phyloP scores from a whole-genome alignment of 225 moss, liverwort and hornwort species.

The Ulota crispa region DNA sequence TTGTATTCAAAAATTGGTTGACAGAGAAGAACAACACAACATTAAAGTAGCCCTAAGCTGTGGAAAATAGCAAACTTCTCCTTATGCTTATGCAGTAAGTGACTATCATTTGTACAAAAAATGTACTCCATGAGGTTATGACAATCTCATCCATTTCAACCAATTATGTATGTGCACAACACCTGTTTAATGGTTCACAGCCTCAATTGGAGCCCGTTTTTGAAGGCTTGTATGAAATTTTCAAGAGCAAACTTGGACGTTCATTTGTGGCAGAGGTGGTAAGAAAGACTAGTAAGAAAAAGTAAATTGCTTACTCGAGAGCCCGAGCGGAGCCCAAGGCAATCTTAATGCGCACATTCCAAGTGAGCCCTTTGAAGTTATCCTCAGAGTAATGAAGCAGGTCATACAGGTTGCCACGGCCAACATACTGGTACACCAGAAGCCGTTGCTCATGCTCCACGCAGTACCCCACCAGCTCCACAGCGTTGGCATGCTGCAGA shows the following conservation, averaged over 20 bases:
- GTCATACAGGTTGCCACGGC: conserved; percentile 61
- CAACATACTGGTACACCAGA: conserved; percentile 57
- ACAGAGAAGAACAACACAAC: no score
- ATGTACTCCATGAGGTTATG: no score
- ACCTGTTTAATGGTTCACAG: no score
- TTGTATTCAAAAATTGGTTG: no score
- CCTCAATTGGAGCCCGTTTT: no score
- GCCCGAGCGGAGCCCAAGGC: conserved; percentile 73
- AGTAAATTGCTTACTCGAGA: conserved; percentile 43
- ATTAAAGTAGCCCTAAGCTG: no score
- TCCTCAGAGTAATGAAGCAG: conserved; percentile 46
- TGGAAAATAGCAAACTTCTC: no score
- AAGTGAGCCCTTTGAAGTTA: conserved; percentile 48
- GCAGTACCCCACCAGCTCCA: conserved; percentile 75
- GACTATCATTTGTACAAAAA: no score
- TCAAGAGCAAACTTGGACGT: background rate
- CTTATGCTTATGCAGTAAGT: no score
- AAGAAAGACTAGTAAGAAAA: no score
- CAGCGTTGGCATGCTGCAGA: conserved; percentile 61
- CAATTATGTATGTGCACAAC: no score
- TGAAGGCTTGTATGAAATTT: background rate
- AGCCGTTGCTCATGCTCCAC: conserved; percentile 70
- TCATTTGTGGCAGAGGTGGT: background rate
- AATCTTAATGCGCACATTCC: conserved; percentile 73
- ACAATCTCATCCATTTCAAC: no score